phyloP scores from a whole-genome alignment of 345 rosid species.

The Microcos paniculata region DNA sequence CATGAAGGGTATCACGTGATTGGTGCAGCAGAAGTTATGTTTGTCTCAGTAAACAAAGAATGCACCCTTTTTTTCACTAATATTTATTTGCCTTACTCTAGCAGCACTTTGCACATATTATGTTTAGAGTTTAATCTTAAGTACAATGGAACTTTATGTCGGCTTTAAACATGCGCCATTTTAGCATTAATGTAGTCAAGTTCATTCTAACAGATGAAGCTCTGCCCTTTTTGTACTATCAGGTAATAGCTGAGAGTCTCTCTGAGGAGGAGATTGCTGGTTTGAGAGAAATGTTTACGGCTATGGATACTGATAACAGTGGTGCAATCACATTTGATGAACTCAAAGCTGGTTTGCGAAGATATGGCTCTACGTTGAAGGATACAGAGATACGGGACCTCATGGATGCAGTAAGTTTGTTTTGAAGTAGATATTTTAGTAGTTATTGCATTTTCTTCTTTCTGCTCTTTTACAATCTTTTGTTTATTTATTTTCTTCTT shows the following conservation, averaged over 20 bases:
- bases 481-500: not conserved
- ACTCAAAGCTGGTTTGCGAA: constrained; percentile 91
- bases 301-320: constrained; percentile 96
- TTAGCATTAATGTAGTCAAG: not conserved
- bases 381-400: constrained; percentile 96
- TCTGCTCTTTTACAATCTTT: not conserved
- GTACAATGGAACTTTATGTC: not conserved
- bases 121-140: not conserved
- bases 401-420: constrained; percentile 87
- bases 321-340: constrained; percentile 99
- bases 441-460: not conserved
- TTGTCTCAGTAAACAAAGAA: not conserved
- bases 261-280: constrained; percentile 99
- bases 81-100: not conserved
- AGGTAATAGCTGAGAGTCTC: constrained; percentile 99
- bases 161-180: not conserved
- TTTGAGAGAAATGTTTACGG: constrained; percentile 81
- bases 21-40: not conserved
- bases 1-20: not conserved
- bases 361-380: constrained; percentile 94
- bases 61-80: not conserved
- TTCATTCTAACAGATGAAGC: not conserved
- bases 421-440: not conserved
- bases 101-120: not conserved
- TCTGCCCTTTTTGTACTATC: constrained; percentile 26